Evolutionary conservation across 371 early-diverging fungal species (phyloP).

Genomic region (Haplosporangium sp.): DNA sequence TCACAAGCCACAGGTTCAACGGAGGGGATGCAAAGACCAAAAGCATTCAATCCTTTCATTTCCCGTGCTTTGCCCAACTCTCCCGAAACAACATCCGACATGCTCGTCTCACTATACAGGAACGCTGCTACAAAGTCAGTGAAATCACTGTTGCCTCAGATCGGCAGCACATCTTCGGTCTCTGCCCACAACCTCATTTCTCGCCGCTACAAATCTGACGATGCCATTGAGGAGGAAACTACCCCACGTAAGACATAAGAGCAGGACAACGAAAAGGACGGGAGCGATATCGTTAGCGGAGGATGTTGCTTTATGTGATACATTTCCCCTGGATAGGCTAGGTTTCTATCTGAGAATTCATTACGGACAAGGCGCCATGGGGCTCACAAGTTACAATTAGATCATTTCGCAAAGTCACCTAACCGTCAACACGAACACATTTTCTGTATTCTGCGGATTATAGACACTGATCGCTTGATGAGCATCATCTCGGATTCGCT

Average conservation of each 20-base stretch:
- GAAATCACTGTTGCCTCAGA: slow-evolving; percentile 30
- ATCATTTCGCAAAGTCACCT: neutral
- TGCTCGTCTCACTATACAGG: slow-evolving; percentile 42
- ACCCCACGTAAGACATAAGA: slow-evolving; percentile 25
- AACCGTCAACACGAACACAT: neutral
- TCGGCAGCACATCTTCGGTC: slow-evolving; percentile 15
- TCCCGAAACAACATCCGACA: neutral
- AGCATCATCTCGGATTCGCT: slow-evolving; percentile 35
- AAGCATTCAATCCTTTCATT: too few species aligned
- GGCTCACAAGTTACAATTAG: neutral
- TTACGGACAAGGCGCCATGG: too few species aligned
- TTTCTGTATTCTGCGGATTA: neutral
- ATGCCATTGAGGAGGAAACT: slow-evolving; percentile 17
- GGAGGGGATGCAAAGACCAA: too few species aligned
- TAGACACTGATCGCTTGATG: slow-evolving; percentile 42
- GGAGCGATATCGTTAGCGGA: neutral
- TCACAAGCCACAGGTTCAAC: too few species aligned
- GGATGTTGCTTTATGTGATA: too few species aligned
- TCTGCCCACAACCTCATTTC: slow-evolving; percentile 29
- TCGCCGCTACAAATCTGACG: slow-evolving; percentile 33
- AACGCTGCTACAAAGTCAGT: slow-evolving; percentile 27
- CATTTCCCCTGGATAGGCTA: too few species aligned
- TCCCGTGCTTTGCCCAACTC: too few species aligned
- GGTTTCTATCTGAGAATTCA: too few species aligned
- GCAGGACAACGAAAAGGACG: neutral